These are phyloP conservation scores for Clonostachys chloroleuca DNA, from an alignment of 2,329 filamentous ascomycete species.

Conservation along the genomic window DNA sequence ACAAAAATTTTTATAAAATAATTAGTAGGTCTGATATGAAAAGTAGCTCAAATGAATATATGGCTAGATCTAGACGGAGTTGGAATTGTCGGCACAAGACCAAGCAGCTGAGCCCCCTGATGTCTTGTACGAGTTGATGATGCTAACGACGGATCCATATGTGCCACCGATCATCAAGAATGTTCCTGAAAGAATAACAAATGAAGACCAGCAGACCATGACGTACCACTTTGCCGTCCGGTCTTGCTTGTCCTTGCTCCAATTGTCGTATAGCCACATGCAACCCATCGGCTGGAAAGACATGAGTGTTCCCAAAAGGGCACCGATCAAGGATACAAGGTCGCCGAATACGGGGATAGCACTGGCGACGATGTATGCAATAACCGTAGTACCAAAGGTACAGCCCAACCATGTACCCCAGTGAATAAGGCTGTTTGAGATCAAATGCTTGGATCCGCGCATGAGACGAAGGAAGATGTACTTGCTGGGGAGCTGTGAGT, in stretches of 20 bases:
- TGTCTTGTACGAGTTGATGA: conserved; percentile 3
- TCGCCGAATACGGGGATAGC: conserved; percentile 18
- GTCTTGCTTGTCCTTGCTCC: conserved; percentile 7
- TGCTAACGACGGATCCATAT: conserved; percentile 5
- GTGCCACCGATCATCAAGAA: conserved; percentile 18
- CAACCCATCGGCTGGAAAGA: conserved; percentile 20
- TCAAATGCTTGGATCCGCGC: conserved; percentile 19
- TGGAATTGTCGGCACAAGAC: conserved; percentile 8
- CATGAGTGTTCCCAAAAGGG: conserved; percentile 15
- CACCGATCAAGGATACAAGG: conserved; percentile 17
- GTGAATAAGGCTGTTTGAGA: conserved; percentile 16
- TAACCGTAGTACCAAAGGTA: conserved; percentile 12
- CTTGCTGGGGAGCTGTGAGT: conserved; percentile 12
- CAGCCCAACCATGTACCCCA: conserved; percentile 23
- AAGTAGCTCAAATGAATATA: too few species aligned
- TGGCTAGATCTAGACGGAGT: background rate
- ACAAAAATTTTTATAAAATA: too few species aligned
- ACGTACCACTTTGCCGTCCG: background rate
- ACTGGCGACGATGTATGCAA: conserved; percentile 19
- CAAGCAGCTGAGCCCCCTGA: conserved; percentile 4
- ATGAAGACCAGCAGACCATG: conserved; percentile 7
- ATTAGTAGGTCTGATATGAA: too few species aligned
- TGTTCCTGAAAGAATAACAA: conserved; percentile 9
- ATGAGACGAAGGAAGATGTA: conserved; percentile 17
- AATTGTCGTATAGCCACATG: conserved; percentile 39